A percentile compares a stretch with the other conserved stretches of the same genome.
Conservation (phyloP, 2,329 filamentous ascomycete species). For the Pseudogymnoascus verrucosus region DNA sequence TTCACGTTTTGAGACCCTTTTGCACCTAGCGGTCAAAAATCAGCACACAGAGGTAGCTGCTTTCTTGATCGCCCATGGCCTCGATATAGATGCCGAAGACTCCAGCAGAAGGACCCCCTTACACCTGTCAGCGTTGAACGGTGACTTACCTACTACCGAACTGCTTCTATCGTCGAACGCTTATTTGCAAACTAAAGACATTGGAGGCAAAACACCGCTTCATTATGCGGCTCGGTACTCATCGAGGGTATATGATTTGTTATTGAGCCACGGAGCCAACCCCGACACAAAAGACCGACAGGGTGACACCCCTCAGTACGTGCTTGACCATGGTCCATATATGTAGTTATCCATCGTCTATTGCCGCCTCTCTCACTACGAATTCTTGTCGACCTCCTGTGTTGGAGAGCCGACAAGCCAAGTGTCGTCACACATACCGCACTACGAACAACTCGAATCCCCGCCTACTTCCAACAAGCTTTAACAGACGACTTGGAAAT, state of each 20-base stretch:
- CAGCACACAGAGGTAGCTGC: background rate
- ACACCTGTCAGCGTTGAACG: background rate
- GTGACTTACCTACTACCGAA: background rate
- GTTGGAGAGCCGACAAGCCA: background rate
- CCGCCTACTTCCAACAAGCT: conserved; percentile 22
- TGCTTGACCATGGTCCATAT: conserved; percentile 33
- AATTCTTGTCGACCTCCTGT: background rate
- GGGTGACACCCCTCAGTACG: conserved; percentile 44
- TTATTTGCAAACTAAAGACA: background rate
- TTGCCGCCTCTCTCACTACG: background rate
- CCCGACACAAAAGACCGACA: conserved; percentile 21
- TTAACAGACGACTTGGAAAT: background rate
- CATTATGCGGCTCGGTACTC: background rate
- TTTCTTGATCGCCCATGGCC: background rate
- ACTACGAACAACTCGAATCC: background rate
- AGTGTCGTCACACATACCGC: background rate
- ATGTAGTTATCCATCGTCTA: background rate
- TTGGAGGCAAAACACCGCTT: background rate
- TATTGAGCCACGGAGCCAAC: background rate
- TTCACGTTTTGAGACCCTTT: background rate
- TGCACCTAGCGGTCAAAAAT: background rate
- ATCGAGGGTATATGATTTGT: background rate
- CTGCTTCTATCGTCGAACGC: background rate
- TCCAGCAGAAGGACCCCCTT: background rate
- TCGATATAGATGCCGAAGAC: background rate